These are phyloP conservation scores for Berberis thunbergii DNA, from an alignment of 164 flowering plant species.

Conservation along the genomic window DNA sequence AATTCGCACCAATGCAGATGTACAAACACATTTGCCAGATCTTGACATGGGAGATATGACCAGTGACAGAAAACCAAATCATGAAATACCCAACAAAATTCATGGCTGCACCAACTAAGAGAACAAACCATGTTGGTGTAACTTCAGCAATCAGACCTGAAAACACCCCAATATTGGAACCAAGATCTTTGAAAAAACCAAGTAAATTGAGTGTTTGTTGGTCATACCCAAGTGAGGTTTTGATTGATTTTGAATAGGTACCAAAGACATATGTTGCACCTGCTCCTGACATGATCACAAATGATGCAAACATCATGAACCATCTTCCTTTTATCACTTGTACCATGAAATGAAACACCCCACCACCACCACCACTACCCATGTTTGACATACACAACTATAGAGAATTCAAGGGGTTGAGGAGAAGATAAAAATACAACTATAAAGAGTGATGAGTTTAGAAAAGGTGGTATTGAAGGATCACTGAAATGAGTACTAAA, in stretches of 20 bases:
- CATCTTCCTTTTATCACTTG: slow-evolving; percentile 40
- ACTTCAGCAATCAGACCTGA: slow-evolving; percentile 54
- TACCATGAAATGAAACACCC: slow-evolving; percentile 8
- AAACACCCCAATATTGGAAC: slow-evolving; percentile 41
- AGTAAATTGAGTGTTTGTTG: slow-evolving; percentile 16
- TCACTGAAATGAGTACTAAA: too few relatives aligned
- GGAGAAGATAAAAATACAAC: too few relatives aligned
- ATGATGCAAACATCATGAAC: slow-evolving; percentile 48
- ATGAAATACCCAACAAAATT: slow-evolving; percentile 50
- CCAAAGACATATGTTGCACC: slow-evolving; percentile 56
- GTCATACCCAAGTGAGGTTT: slow-evolving; percentile 40
- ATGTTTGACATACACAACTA: too few relatives aligned
- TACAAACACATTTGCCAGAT: slow-evolving; percentile 57
- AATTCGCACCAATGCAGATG: slow-evolving; percentile 52
- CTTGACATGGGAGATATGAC: slow-evolving; percentile 25
- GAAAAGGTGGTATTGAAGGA: too few relatives aligned
- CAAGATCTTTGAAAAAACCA: slow-evolving; percentile 38
- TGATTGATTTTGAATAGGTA: slow-evolving; percentile 40
- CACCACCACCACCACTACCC: not conserved
- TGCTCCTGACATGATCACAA: slow-evolving; percentile 46
- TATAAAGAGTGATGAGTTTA: too few relatives aligned
- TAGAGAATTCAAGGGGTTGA: too few relatives aligned
- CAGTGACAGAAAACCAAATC: slow-evolving; percentile 50
- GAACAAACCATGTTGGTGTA: slow-evolving; percentile 48
- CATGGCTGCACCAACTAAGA: slow-evolving; percentile 42